These are phyloP conservation scores for Malus sieversii DNA, from an alignment of 306 rosid genomes.

Conservation along the genomic window DNA sequence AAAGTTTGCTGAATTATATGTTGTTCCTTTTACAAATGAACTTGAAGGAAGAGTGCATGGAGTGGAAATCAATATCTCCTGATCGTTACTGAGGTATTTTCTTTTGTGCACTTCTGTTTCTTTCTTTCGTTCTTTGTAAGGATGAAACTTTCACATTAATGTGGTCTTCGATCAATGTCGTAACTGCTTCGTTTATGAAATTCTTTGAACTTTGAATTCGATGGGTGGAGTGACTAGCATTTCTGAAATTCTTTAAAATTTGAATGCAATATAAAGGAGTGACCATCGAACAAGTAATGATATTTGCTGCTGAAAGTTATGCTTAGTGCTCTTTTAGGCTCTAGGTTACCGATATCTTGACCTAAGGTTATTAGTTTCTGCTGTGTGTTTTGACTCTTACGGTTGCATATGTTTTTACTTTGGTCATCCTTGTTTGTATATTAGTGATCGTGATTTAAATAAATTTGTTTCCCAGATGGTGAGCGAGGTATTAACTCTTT, in stretches of 20 bases:
- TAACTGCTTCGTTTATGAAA: not conserved
- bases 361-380: not conserved
- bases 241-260: not conserved
- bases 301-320: not conserved
- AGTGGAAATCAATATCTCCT: not conserved
- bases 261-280: not conserved
- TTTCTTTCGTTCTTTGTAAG: not conserved
- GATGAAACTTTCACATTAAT: not conserved
- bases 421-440: not conserved
- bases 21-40: slow-evolving; percentile 22
- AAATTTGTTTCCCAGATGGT: not conserved
- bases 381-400: not conserved
- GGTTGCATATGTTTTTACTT: not conserved
- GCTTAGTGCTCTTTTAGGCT: not conserved
- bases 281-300: not conserved
- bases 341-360: not conserved
- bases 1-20: slow-evolving; percentile 7
- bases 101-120: not conserved
- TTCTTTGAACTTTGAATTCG: not conserved
- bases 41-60: not conserved
- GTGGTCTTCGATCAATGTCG: not conserved
- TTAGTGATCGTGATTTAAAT: not conserved
- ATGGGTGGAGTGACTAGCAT: not conserved
- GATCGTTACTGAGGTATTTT: not conserved
- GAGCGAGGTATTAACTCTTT: not conserved